These are phyloP conservation scores for Colletotrichum graminicola DNA, from an alignment of 2,329 filamentous ascomycete genomes.

Conservation along the genomic window DNA sequence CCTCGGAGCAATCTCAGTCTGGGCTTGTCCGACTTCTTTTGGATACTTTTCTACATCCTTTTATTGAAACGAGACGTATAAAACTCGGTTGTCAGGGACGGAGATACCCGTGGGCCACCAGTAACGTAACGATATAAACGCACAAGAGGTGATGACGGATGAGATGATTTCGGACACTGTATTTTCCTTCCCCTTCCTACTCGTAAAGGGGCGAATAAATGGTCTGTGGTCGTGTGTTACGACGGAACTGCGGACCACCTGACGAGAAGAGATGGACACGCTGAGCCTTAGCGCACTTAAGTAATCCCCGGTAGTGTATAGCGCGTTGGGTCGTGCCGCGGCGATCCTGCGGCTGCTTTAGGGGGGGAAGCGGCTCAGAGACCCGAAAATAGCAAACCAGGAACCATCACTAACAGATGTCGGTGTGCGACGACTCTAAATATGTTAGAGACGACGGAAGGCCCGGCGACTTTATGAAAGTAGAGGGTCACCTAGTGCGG, in stretches of 20 bases:
- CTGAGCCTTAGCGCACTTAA: conserved; percentile 28
- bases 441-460: conserved; percentile 3
- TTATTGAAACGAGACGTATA: background rate
- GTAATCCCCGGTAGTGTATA: conserved; percentile 17
- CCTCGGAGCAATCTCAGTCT: background rate
- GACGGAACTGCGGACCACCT: conserved; percentile 18
- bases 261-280: conserved; percentile 25
- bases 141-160: background rate
- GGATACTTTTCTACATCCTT: background rate
- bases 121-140: background rate
- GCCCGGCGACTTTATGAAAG: conserved; percentile 11
- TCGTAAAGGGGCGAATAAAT: no score
- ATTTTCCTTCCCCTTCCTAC: background rate
- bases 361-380: background rate
- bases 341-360: conserved; percentile 5
- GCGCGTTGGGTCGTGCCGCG: background rate
- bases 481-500: conserved; percentile 28
- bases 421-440: accelerated
- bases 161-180: conserved; percentile 6
- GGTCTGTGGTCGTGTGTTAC: conserved; percentile 1
- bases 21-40: background rate
- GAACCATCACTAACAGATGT: conserved; percentile 2
- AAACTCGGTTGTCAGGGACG: background rate
- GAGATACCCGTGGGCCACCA: no score
- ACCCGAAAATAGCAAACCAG: conserved; percentile 5